A percentile compares a stretch with the other conserved stretches of the same genome.
phyloP scores from a whole-genome alignment of 768 basidiomycete genomes.

The Suillus weaverae region DNA sequence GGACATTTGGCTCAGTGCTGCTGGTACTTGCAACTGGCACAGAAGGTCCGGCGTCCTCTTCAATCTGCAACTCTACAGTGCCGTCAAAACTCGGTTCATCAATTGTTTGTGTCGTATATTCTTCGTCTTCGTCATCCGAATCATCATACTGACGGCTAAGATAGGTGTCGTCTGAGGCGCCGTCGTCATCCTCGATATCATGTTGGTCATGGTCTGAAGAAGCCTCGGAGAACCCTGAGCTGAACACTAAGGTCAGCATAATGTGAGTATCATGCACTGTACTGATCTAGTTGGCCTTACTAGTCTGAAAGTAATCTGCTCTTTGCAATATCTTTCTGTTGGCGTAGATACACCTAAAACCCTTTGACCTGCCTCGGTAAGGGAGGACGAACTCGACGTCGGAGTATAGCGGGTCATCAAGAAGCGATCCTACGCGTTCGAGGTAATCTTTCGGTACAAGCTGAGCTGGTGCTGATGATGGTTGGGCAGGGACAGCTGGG shows the following conservation, averaged over 20 bases:
- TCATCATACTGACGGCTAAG: constrained; percentile 41
- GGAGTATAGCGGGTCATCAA: constrained; percentile 83
- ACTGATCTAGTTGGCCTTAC: constrained; percentile 35
- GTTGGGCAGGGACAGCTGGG: constrained; percentile 48
- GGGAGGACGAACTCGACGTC: constrained; percentile 83
- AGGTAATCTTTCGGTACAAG: constrained; percentile 67
- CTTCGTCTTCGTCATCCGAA: constrained; percentile 56
- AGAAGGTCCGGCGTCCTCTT: constrained; percentile 10
- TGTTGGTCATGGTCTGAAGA: constrained; percentile 29
- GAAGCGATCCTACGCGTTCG: constrained; percentile 67
- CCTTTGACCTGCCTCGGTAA: constrained; percentile 37
- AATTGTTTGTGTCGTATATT: constrained; percentile 34
- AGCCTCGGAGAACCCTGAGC: constrained; percentile 67
- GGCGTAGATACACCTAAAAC: constrained; percentile 58
- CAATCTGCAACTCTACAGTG: constrained; percentile 20
- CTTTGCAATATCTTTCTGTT: constrained; percentile 64
- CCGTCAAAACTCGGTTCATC: constrained; percentile 35
- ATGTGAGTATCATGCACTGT: constrained; percentile 2
- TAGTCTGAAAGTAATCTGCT: constrained; percentile 77
- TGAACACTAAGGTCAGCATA: constrained; percentile 55
- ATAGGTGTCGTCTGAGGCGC: constrained; percentile 51
- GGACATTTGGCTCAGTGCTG: constrained; percentile 9
- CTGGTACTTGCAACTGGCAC: constrained; percentile 1
- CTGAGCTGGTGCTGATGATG: constrained; percentile 45
- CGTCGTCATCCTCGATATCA: constrained; percentile 39